Conservation (phyloP, 306 rosid species). For the Vachellia pachyceras region DNA sequence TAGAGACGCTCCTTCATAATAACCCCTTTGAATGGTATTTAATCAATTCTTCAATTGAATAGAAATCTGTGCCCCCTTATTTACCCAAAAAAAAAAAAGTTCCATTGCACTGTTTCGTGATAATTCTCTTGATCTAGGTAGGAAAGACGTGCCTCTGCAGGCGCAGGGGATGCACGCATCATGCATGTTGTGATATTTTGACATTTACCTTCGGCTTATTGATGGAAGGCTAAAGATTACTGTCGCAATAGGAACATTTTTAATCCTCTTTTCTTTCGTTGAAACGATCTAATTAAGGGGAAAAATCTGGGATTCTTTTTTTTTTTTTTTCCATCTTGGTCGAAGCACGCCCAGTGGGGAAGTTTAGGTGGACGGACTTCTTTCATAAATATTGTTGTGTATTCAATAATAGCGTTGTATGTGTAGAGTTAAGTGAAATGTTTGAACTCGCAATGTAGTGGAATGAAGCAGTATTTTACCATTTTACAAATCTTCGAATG, state of each 20-base stretch:
- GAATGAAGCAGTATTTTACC: no score
- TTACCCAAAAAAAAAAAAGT: no score
- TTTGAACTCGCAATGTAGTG: no score
- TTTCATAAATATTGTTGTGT: no score
- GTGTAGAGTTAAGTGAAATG: no score
- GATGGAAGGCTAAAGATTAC: not conserved
- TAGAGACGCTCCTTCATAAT: not conserved
- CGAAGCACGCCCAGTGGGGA: not conserved
- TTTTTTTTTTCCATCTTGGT: not conserved
- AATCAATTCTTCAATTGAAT: conserved; percentile 34
- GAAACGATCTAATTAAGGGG: not conserved
- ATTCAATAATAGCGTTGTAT: no score
- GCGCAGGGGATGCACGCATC: not conserved
- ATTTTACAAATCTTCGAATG: no score
- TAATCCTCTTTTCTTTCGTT: not conserved
- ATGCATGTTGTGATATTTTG: conserved; percentile 5
- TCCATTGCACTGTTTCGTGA: not conserved
- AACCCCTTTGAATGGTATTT: conserved; percentile 32
- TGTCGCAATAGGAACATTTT: not conserved
- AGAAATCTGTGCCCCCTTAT: not conserved
- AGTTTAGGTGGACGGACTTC: not conserved
- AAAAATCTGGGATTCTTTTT: no score
- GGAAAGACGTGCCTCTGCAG: not conserved
- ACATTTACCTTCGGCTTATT: not conserved
- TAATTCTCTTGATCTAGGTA: conserved; percentile 23